Percentiles rank a stretch among this genome's conserved stretches.
These are phyloP conservation scores for Digitaria exilis DNA, from an alignment of 202 grass and related monocot genomes.

Conservation along the genomic window DNA sequence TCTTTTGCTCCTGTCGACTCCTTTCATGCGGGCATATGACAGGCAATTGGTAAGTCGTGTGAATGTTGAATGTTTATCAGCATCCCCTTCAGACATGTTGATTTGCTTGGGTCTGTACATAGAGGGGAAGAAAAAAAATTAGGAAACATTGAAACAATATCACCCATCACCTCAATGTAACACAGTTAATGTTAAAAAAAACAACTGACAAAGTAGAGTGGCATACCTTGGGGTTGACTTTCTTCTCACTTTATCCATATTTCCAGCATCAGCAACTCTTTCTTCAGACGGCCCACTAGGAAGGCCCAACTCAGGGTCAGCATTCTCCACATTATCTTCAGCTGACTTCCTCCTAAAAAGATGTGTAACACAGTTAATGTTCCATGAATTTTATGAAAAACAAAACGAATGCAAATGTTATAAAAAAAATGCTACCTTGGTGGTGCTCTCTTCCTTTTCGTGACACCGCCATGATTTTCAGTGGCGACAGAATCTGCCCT, in stretches of 20 bases:
- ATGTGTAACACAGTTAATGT: neutral
- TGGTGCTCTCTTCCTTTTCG: slow-evolving; percentile 34
- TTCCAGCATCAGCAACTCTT: slow-evolving; percentile 30
- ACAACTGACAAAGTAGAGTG: neutral
- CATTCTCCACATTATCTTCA: slow-evolving; percentile 42
- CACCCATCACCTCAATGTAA: neutral
- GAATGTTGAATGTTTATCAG: slow-evolving; percentile 25
- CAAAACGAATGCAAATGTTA: slow-evolving; percentile 4
- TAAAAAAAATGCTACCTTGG: slow-evolving; percentile 43
- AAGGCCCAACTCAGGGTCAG: slow-evolving; percentile 19
- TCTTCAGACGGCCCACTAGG: slow-evolving; percentile 29
- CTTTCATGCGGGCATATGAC: slow-evolving; percentile 41
- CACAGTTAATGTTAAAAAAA: too few species aligned
- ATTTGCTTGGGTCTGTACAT: slow-evolving; percentile 47
- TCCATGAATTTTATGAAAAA: slow-evolving; percentile 2
- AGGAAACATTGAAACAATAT: neutral
- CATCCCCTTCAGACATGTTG: slow-evolving; percentile 33
- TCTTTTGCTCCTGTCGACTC: slow-evolving; percentile 10
- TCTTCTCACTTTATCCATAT: slow-evolving; percentile 15
- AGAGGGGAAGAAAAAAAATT: neutral
- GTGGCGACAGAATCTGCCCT: slow-evolving; percentile 14
- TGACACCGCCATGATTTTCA: neutral
- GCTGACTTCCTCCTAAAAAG: slow-evolving; percentile 26
- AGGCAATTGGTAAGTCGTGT: slow-evolving; percentile 42
- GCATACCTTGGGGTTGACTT: slow-evolving; percentile 45